Base-by-base conservation (phyloP, 306 rosid species). In the Cicer judaicum region DNA sequence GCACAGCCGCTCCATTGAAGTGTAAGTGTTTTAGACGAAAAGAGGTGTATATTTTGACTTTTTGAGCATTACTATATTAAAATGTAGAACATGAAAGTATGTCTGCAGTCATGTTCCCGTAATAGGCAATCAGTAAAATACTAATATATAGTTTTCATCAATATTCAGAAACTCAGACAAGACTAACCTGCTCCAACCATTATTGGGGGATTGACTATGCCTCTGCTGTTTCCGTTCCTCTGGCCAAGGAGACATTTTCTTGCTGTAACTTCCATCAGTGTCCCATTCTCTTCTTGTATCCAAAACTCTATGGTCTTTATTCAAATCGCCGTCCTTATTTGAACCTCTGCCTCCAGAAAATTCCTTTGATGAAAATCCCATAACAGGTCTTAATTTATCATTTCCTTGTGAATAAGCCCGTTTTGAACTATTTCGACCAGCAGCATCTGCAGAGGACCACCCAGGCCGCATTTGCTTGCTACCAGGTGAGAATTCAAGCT, bases 171-270 rank as follows among this genome's bases (percentile, higher is more conserved):
- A 73, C 69, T 68, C 85, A 77, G 77, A 93, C 92, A 91, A 91
- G 83, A 78, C 74, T 81, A 88, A 82, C 85, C 92, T 84, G 81
- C 76, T 84, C 91, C 92, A 78, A 82, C 83, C 92, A 83, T 83
- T 79, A 87, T 80, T 83, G 29, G 94, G 96, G 67, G 96, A 92
- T 72, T 60, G 91, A 74, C 88, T 90, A 48, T n/a, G 83, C 59
- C 81, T 79, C 77, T 75, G 88, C 10, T 79, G 82, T 79, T 84
- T 82, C 97, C 97, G 80, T 73, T 86, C 96, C 75, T 90, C 91
- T 39, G 83, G 81, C 72, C 89, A 89, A 72, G 93, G 97, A 80
- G 98, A 93, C 84, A 87, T 87, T 79, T 83, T 84, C 54, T 82
- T 81, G 79, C 62, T 15, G 56, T 88, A 87, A 84, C 78, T 82